Conservation (phyloP, 345 rosid genomes). For the Linum trigynum region DNA sequence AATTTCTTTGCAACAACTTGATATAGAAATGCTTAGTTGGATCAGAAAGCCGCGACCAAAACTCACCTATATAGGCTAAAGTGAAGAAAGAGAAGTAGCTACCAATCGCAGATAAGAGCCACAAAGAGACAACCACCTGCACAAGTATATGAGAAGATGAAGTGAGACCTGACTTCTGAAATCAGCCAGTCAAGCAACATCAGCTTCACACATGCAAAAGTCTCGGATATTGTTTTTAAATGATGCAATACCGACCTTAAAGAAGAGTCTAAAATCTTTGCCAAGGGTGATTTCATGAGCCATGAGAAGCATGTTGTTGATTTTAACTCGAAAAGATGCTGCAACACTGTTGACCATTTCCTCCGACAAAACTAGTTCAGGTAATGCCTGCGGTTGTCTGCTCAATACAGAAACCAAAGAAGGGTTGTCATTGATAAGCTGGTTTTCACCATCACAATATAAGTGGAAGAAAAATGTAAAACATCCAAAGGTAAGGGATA, state of each 20-base stretch:
- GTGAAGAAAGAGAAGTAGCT: conserved; percentile 80
- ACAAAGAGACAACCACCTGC: conserved; percentile 80
- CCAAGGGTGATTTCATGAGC: conserved; percentile 84
- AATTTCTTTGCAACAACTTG: neutral
- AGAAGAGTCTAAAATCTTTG: conserved; percentile 68
- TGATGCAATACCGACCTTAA: conserved; percentile 39
- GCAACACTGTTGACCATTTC: conserved; percentile 79
- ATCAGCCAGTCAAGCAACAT: neutral
- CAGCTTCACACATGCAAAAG: neutral
- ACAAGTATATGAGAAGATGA: conserved; percentile 10
- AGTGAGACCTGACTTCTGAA: neutral
- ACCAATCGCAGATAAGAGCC: conserved; percentile 79
- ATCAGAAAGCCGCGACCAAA: conserved; percentile 5
- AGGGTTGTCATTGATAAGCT: neutral
- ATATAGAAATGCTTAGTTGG: neutral
- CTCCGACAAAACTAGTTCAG: conserved; percentile 74
- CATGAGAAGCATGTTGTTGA: conserved; percentile 66
- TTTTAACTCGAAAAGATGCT: conserved; percentile 67
- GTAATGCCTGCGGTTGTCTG: conserved; percentile 46
- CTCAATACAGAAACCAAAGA: conserved; percentile 2
- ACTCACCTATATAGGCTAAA: conserved; percentile 72
- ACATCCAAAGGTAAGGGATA: neutral
- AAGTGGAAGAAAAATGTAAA: neutral
- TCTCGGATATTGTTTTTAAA: neutral
- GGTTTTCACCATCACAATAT: too few relatives aligned